Conservation (phyloP, 2,329 filamentous ascomycete species). For the Sporothrix protearum region DNA sequence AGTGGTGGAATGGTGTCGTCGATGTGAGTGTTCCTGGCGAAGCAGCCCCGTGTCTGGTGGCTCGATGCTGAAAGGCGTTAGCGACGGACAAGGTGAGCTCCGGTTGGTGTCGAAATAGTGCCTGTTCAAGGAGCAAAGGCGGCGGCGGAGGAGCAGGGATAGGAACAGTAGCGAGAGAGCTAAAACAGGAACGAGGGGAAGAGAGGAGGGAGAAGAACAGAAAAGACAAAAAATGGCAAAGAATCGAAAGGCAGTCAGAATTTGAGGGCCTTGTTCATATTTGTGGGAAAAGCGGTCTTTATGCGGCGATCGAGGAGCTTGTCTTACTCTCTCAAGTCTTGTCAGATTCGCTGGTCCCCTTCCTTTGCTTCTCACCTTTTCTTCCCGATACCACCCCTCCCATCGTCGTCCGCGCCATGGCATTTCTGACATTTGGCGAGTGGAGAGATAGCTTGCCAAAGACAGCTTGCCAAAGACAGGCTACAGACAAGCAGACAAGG, state of each 20-base stretch:
- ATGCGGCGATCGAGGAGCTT: neutral
- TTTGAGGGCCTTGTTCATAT: neutral
- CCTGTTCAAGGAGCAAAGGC: neutral
- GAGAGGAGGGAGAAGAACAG: neutral
- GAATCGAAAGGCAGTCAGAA: neutral
- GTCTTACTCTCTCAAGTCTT: neutral
- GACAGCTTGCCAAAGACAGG: neutral
- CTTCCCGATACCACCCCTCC: constrained; percentile 1
- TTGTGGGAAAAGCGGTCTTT: neutral
- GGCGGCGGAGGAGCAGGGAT: neutral
- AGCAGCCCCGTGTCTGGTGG: neutral
- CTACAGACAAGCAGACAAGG: neutral
- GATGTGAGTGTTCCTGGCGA: neutral
- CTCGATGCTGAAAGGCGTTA: neutral
- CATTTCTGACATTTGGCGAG: neutral
- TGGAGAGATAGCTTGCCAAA: neutral
- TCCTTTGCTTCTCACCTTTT: neutral
- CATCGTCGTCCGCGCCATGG: neutral
- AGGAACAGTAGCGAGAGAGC: neutral
- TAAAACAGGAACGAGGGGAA: neutral
- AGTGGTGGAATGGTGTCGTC: neutral
- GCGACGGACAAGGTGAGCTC: constrained; percentile 12
- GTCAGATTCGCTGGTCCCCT: neutral
- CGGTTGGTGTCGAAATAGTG: constrained; percentile 3
- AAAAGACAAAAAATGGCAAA: neutral